Evolutionary conservation across 2,329 filamentous ascomycete species (phyloP).

Genomic region (Xenoacremonium recifei): DNA sequence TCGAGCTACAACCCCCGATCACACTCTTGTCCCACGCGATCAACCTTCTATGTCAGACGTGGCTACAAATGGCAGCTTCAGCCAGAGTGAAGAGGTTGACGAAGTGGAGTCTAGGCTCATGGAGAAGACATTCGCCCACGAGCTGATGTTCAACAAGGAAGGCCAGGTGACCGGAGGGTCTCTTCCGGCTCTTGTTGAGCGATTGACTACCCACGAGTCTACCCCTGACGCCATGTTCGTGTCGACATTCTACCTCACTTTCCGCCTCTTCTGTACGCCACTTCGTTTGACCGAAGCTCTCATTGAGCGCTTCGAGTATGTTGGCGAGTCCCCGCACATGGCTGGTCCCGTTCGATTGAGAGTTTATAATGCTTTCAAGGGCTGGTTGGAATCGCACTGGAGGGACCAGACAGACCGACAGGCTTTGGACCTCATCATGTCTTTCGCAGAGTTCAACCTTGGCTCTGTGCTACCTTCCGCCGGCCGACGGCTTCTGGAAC

Average conservation of each 20-base stretch:
- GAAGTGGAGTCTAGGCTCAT: constrained; percentile 82
- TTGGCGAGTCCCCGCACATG: constrained; percentile 71
- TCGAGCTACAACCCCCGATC: constrained; percentile 81
- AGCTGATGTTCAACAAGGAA: constrained; percentile 91
- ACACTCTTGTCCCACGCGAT: constrained; percentile 50
- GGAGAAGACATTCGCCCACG: constrained; percentile 88
- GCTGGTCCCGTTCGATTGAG: constrained; percentile 80
- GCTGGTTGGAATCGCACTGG: constrained; percentile 97
- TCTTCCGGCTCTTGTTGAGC: constrained; percentile 86
- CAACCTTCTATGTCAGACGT: constrained; percentile 67
- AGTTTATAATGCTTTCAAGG: constrained; percentile 96
- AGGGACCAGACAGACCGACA: constrained; percentile 74
- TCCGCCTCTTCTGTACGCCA: constrained; percentile 87
- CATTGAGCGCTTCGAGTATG: constrained; percentile 91
- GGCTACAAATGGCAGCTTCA: constrained; percentile 63
- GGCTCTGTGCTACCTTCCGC: constrained; percentile 69
- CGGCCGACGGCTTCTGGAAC: constrained; percentile 74
- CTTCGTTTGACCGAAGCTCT: constrained; percentile 74
- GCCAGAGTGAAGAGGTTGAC: constrained; percentile 70
- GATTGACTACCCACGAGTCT: constrained; percentile 87
- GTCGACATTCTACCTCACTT: constrained; percentile 93
- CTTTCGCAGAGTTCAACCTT: constrained; percentile 77
- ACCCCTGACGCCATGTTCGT: constrained; percentile 91
- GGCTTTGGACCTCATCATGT: constrained; percentile 72
- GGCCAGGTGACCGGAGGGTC: constrained; percentile 93